Base-by-base conservation (phyloP, 345 rosid genomes). In the Camelina sativa region DNA sequence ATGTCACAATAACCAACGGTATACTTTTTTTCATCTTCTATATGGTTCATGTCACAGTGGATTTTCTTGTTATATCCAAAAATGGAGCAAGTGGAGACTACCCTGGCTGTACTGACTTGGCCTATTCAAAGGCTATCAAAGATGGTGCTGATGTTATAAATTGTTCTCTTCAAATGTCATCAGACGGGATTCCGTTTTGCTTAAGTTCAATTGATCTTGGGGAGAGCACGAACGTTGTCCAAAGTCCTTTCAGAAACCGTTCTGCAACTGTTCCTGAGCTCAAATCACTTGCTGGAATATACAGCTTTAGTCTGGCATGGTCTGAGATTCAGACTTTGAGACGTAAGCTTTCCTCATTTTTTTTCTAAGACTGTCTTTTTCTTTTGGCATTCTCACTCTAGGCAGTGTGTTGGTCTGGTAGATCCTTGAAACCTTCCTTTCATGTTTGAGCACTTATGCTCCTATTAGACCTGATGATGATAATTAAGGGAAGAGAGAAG, bases 31-130 rank as follows among this genome's bases (percentile, higher is more conserved):
- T 65, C 16, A 17, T 41, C n/a, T 59, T 22, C 65, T 50, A 12
- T 51, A 52, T 65, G 80, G 48, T 58, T 75, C 70, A 63, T 82
- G 65, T 44, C 69, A 17, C 82, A 92, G 99, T 38, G 23, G 43
- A 75, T 8, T 63, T 85, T 46, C 73, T 73, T 71, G 83, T 95
- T 65, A 86, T 95, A 78, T 86, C 97, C 16, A 83, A 79, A 68
- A 76, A 85, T 82, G 97, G 97, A 64, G 97, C 99, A 50, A 95
- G 99, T 66, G 99, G 97, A 58, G 96, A 95, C 80, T 89, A 71
- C 79, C 96, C 99, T 43, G 86, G 91, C 50, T 87, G 97, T 75
- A 92, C 97, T 19, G 82, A 92, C 80, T 43, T 77, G 85, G 97
- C 97, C 57, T 95, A 95, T 77, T 35, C 35, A 67, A 75, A 79